Evolutionary conservation across 495 filamentous ascomycete species (phyloP).

Genomic region (Podospora bellae-mahoneyi): DNA sequence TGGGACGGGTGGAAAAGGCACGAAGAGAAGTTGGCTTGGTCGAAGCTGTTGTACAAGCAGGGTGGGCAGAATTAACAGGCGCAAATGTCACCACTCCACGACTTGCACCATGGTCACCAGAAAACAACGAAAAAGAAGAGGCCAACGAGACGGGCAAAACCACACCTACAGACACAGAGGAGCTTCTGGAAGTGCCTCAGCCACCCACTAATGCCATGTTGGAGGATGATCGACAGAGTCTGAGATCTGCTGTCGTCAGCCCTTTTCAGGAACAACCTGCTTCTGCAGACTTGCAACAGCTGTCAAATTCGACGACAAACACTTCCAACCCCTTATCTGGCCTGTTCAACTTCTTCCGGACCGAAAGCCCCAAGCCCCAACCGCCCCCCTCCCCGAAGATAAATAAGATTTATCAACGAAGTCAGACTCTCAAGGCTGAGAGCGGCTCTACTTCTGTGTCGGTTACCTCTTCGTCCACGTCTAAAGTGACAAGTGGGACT

Average conservation of each 20-base stretch:
- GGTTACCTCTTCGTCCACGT: conserved; percentile 32
- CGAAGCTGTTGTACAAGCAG: conserved; percentile 87
- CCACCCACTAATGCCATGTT: conserved; percentile 52
- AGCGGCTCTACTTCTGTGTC: conserved; percentile 38
- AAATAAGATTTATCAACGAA: conserved; percentile 71
- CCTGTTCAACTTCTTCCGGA: conserved; percentile 62
- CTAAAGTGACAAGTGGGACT: conserved; percentile 41
- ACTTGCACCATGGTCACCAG: conserved; percentile 36
- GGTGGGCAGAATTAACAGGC: conserved; percentile 91
- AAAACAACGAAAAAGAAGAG: conserved; percentile 22
- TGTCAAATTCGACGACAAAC: conserved; percentile 28
- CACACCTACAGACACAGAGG: conserved; percentile 22
- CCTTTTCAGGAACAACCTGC: conserved; percentile 19
- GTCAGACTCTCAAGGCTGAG: conserved; percentile 61
- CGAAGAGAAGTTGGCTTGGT: conserved; percentile 86
- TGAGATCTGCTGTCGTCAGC: conserved; percentile 33
- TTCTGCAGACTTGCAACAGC: conserved; percentile 23
- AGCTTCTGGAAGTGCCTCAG: conserved; percentile 55
- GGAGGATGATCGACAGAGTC: conserved; percentile 52
- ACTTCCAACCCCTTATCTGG: conserved; percentile 50
- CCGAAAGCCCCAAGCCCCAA: conserved; percentile 35
- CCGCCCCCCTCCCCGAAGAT: conserved; percentile 45
- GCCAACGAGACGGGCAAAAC: conserved; percentile 27
- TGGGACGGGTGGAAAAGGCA: conserved; percentile 91
- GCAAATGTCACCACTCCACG: conserved; percentile 51